Evolutionary conservation across 2,329 filamentous ascomycete genomes (phyloP).

Genomic region (Aspergillus nomiae): DNA sequence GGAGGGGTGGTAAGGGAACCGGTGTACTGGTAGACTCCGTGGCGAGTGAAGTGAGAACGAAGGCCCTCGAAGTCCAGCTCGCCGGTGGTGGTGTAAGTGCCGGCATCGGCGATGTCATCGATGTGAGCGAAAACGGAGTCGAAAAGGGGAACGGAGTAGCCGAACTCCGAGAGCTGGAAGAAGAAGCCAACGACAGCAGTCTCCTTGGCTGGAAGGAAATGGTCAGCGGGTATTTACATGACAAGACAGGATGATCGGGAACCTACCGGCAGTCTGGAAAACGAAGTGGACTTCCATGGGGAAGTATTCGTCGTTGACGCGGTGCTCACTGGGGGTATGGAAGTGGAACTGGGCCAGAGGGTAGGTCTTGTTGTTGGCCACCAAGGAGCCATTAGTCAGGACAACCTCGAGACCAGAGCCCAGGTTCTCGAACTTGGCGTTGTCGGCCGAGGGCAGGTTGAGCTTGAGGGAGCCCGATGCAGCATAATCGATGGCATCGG

Average conservation of each 20-base stretch:
- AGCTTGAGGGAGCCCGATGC: slow-evolving; percentile 21
- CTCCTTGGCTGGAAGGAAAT: slow-evolving; percentile 12
- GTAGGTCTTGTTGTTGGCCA: slow-evolving; percentile 44
- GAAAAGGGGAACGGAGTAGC: slow-evolving; percentile 44
- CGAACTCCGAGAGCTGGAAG: slow-evolving; percentile 43
- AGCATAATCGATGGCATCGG: slow-evolving; percentile 20
- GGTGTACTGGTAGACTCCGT: slow-evolving; percentile 53
- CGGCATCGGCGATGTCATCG: slow-evolving; percentile 42
- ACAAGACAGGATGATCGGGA: background rate
- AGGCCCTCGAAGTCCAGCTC: slow-evolving; percentile 49
- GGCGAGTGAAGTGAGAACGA: slow-evolving; percentile 38
- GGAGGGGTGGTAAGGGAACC: slow-evolving; percentile 66
- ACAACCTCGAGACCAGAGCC: slow-evolving; percentile 53
- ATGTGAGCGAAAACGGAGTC: slow-evolving; percentile 52
- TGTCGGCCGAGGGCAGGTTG: slow-evolving; percentile 23
- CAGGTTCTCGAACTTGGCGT: slow-evolving; percentile 48
- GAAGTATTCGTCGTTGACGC: slow-evolving; percentile 51
- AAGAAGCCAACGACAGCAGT: slow-evolving; percentile 46
- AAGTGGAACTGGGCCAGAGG: slow-evolving; percentile 60
- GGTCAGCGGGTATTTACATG: background rate
- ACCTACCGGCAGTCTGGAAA: slow-evolving; percentile 51
- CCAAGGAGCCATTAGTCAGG: slow-evolving; percentile 54
- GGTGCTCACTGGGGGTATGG: slow-evolving; percentile 63
- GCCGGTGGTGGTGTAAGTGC: slow-evolving; percentile 39
- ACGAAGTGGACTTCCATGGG: slow-evolving; percentile 63